Evolutionary conservation across 805 yeast genomes (phyloP), one percentile per base, ranked within the genome.

Genomic region (Debaryomyces prosopidis): DNA sequence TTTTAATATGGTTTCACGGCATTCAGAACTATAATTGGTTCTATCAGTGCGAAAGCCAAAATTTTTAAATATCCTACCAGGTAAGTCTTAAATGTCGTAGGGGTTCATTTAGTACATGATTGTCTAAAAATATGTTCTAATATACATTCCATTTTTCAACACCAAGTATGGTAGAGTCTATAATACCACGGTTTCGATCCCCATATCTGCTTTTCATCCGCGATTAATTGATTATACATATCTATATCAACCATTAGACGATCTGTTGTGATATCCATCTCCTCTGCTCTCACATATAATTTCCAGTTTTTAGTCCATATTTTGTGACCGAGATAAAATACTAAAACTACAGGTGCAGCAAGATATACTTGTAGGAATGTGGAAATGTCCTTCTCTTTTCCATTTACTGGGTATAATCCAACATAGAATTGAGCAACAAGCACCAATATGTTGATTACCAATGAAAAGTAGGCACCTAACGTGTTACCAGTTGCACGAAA

Each of bases 301-400:
- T 62, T 47, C 73, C 66, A 68, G 20, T 64, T 51, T 48, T 58
- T 54, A 57, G 46, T 48, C 42, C 49, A 52, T 39, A 68, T 65
- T 52, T 73, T 77, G 63, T 77, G 77, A n/a, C 63, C 66, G 23
- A 71, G 38, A 59, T 75, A 80, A 58, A 69, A 72, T 14, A 57
- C 68, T 31, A 65, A 14, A 37, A 72, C 62, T 36, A 75, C 69
- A 26, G 63, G 65, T 8, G 62, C 65, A 36, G 82, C 80, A 41
- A 81, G 61, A 59, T 80, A 80, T 39, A 68, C 63, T 63, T 70
- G 66, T 70, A 81, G 80, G 64, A 81, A 81, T 40, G 57, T 59
- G 20, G 59, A 50, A 48, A 67, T 69, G 47, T 63, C 54, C 26
- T 27, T 30, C 4, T 20, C 19, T 8, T 23, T 15, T 4, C 43